Base-by-base conservation (phyloP, 2,329 filamentous ascomycete genomes). In the Boeremia exigua region DNA sequence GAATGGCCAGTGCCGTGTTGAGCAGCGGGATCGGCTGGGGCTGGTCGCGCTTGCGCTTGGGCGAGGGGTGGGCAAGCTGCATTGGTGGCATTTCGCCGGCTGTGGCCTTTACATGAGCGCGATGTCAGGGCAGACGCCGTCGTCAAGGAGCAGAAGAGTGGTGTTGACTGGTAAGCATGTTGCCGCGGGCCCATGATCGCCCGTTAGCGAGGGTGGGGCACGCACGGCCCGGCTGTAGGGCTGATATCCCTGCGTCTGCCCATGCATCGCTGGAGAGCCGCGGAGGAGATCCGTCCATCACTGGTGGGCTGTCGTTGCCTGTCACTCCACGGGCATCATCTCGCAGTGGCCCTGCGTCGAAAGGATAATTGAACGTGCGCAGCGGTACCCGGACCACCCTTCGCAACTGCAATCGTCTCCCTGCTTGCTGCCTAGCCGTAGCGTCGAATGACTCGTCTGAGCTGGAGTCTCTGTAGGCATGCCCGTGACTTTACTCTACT, bases 11-110 rank as follows among this genome's bases (percentile, higher is more conserved):
- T 38, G 55, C 49, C 14, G 72, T 74, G 65, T 73, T 74, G 33
- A 73, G 65, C 34, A 71, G 60, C 12, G 71, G 68, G 33, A 67
- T 49, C 33, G 60, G 63, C 56, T 70, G 66, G 33, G 63, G 60
- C 30, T 69, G 68, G 42, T 74, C 70, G 57, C 73, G 72, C 65
- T 76, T 76, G 54, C 72, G 72, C 63, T 75, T 75, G n/a, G 73
- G 73, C 32, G 72, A 75, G 17, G 72, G 69, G 48, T 72, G 58
- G 53, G 66, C 69, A 48, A 73, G 63, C 54, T 70, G 68, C 48
- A 69, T 72, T 48, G 71, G 64, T 61, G 69, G 70, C 72, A 75
- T 74, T 49, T 62, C 68, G 66, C 61, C 60, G 54, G 43, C 60
- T 38, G 40, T 23, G 47, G 54, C 45, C 52, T 48, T 47, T 65